Conservation (phyloP, 1,139 yeast species). For the Scheffersomyces illinoinensis region DNA sequence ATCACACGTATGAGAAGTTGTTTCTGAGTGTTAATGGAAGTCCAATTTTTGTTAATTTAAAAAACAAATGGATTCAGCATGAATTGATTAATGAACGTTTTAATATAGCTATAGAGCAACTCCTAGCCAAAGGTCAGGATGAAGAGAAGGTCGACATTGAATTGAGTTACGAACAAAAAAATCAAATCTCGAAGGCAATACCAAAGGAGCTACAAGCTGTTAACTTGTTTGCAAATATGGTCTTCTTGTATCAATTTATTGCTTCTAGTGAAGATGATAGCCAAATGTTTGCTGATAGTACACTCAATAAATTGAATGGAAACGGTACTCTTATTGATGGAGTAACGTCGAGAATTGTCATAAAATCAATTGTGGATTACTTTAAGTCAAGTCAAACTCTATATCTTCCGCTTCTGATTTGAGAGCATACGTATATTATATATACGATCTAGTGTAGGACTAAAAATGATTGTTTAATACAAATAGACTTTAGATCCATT, state of each 20-base stretch:
- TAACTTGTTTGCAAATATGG: constrained; percentile 22
- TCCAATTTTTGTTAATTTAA: constrained; percentile 19
- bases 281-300: constrained; percentile 14
- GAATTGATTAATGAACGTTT: neutral
- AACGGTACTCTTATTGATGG: constrained; percentile 13
- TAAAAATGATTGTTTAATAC: constrained; percentile 26
- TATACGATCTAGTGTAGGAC: neutral
- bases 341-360: constrained; percentile 14
- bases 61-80: constrained; percentile 29
- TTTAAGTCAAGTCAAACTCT: constrained; percentile 32
- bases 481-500: constrained; percentile 51
- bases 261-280: neutral
- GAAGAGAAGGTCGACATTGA: neutral
- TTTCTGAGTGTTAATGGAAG: constrained; percentile 19
- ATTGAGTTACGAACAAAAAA: neutral
- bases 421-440: neutral
- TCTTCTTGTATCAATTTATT: constrained; percentile 20
- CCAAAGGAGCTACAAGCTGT: neutral
- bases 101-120: neutral
- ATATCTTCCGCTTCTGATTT: constrained; percentile 37
- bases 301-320: constrained; percentile 1
- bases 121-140: neutral
- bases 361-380: constrained; percentile 27
- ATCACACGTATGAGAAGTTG: constrained; percentile 20
- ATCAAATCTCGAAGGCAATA: neutral